Evolutionary conservation across 2,329 filamentous ascomycete species (phyloP), one percentile per base, ranked within the genome.

Genomic region (Aspergillus sp.): DNA sequence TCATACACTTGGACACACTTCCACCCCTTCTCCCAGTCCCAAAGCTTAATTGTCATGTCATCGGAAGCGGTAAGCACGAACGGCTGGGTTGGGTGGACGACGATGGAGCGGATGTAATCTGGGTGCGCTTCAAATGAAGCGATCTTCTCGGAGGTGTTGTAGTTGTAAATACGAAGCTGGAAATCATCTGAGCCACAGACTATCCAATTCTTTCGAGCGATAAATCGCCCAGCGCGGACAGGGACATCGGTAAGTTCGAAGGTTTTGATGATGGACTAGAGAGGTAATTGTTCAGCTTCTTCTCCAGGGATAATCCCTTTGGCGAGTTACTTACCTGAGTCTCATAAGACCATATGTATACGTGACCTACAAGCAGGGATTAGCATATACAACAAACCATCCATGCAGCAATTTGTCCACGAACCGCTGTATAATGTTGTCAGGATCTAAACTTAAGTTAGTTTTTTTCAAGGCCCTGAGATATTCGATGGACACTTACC

Each of bases 11-110:
- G 92, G 33, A 98, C 91, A 73, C 93, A 98, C 76, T 97, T 96
- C 95, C 95, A 99, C 66, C 87, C 87, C 77, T 95, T 96, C 69
- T 99, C 95, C 95, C 95, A 99, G 75, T 99, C 93, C 93, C 95
- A 99, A 51, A 97, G 83, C 83, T 95, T 96, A 73, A 97, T 96
- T 57, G 92, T 96, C 92, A 96, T 96, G 74, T 97, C 93, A 89
- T 97, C 93, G 63, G 90, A 95, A 63, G 95, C 95, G 55, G 95
- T 99, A 59, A 99, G 83, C 53, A 98, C 91, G 70, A 97, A 98
- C 1, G 95, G 93, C 73, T 96, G 92, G 45, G 92, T 92, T 6
- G 95, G 95, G 75, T 99, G 95, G 39, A 99, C 91, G 63, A 89
- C 91, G 67, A 99, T 97, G 51, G 95, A 93, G 69, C 95, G 90